Evolutionary conservation across 2,329 filamentous ascomycete species (phyloP).

Genomic region (Beauveria caledonica): DNA sequence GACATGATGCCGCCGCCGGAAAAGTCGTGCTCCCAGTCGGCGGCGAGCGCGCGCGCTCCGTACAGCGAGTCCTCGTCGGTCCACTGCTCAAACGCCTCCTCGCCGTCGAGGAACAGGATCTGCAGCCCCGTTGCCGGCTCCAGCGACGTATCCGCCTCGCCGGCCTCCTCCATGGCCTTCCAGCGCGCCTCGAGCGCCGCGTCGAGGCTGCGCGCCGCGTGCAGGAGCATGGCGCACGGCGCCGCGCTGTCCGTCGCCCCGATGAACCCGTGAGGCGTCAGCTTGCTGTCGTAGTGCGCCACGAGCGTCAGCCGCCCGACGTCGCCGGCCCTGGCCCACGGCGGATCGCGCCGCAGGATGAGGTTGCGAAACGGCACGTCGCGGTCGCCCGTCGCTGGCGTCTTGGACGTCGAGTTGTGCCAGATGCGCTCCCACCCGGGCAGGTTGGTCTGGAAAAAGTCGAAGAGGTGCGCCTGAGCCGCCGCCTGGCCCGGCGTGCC

Average conservation of each 20-base stretch:
- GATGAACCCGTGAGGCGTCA: conserved; percentile 75
- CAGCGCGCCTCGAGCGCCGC: conserved; percentile 73
- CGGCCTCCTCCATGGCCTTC: conserved; percentile 58
- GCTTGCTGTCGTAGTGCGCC: conserved; percentile 88
- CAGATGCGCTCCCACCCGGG: conserved; percentile 73
- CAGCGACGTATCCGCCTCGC: conserved; percentile 43
- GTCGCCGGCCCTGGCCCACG: conserved; percentile 66
- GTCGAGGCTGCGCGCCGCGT: conserved; percentile 74
- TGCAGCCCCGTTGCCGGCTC: conserved; percentile 79
- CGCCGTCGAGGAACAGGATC: conserved; percentile 83
- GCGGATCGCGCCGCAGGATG: conserved; percentile 80
- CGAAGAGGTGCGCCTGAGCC: conserved; percentile 72
- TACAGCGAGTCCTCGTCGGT: conserved; percentile 77
- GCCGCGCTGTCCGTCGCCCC: conserved; percentile 91
- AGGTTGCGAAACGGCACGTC: conserved; percentile 81
- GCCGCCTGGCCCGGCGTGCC: conserved; percentile 67
- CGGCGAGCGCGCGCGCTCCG: conserved; percentile 74
- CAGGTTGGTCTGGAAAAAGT: conserved; percentile 68
- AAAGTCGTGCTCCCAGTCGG: conserved; percentile 64
- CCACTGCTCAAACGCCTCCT: conserved; percentile 85
- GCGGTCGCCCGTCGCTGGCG: conserved; percentile 62
- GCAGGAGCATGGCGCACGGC: conserved; percentile 88
- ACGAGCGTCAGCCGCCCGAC: conserved; percentile 77
- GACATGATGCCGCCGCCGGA: conserved; percentile 63
- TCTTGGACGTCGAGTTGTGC: conserved; percentile 85